These are phyloP conservation scores for Infundibulicybe gibba DNA, from an alignment of 768 basidiomycete species.

Conservation along the genomic window DNA sequence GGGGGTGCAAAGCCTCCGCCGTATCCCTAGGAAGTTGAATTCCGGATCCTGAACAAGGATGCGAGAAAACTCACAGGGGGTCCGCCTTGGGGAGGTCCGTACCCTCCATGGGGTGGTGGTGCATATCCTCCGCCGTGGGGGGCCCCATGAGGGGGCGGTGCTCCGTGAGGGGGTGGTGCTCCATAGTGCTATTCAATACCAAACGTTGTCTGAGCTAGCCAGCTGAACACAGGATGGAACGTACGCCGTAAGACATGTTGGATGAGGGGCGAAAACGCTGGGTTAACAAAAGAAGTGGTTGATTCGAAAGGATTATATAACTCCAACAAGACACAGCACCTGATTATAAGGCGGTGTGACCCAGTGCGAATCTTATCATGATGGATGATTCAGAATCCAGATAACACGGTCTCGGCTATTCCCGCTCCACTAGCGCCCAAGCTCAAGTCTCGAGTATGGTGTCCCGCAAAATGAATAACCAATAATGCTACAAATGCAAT, in stretches of 20 bases:
- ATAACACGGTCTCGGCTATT: too few species aligned
- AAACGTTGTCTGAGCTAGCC: not conserved
- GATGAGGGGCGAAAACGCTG: not conserved
- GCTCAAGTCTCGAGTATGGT: too few species aligned
- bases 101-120: slow-evolving; percentile 8
- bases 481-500: too few species aligned
- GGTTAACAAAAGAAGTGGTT: too few species aligned
- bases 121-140: slow-evolving; percentile 6
- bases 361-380: too few species aligned
- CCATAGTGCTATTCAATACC: slow-evolving; percentile 7
- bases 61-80: slow-evolving; percentile 14
- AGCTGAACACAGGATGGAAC: not conserved
- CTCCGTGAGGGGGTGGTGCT: slow-evolving; percentile 3
- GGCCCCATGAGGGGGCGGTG: slow-evolving; percentile 5
- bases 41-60: not conserved
- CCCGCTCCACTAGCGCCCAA: too few species aligned
- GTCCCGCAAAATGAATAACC: too few species aligned
- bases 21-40: slow-evolving; percentile 21
- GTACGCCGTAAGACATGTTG: slow-evolving; percentile 32
- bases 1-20: slow-evolving; percentile 35
- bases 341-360: too few species aligned
- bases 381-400: too few species aligned
- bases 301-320: too few species aligned
- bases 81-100: slow-evolving; percentile 18
- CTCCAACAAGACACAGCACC: too few species aligned